phyloP scores from a whole-genome alignment of 352 stramenopile genomes.

The Aphanomyces euteiches region DNA sequence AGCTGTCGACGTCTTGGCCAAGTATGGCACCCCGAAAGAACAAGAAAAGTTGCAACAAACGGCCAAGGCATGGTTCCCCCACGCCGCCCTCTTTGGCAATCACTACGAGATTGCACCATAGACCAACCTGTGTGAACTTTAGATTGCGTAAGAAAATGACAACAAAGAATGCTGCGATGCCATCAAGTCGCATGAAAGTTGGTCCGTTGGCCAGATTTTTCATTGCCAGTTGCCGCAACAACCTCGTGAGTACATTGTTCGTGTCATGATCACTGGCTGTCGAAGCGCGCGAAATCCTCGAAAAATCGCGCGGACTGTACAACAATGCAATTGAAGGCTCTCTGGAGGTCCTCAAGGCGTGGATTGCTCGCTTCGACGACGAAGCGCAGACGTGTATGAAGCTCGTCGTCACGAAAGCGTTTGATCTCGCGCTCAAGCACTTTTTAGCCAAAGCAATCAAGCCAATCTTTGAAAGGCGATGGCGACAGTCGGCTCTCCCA shows the following conservation, averaged over 20 bases:
- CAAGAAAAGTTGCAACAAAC: slow-evolving; percentile 18
- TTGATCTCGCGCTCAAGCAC: background rate
- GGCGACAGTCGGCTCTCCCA: background rate
- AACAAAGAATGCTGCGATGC: too few species aligned
- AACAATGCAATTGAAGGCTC: slow-evolving; percentile 6
- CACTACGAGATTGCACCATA: slow-evolving; percentile 14
- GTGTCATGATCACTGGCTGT: background rate
- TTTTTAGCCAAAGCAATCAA: background rate
- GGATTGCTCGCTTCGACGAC: slow-evolving; percentile 3
- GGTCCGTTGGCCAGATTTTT: too few species aligned
- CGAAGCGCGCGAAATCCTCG: slow-evolving; percentile 16
- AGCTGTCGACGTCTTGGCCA: background rate
- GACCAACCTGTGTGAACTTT: background rate
- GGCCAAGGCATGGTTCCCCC: slow-evolving; percentile 25
- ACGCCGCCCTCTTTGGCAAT: slow-evolving; percentile 24
- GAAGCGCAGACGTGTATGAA: slow-evolving; percentile 4
- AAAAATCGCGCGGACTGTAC: slow-evolving; percentile 1
- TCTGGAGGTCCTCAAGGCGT: slow-evolving; percentile 5
- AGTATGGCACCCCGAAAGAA: slow-evolving; percentile 15
- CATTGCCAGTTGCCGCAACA: too few species aligned
- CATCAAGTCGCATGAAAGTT: too few species aligned
- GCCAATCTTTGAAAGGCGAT: slow-evolving; percentile 10
- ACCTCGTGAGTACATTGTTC: too few species aligned
- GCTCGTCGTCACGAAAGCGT: slow-evolving; percentile 8
- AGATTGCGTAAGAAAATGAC: too few species aligned